Conservation (phyloP, 2,329 filamentous ascomycete species). For the Pyrenochaeta sp. region DNA sequence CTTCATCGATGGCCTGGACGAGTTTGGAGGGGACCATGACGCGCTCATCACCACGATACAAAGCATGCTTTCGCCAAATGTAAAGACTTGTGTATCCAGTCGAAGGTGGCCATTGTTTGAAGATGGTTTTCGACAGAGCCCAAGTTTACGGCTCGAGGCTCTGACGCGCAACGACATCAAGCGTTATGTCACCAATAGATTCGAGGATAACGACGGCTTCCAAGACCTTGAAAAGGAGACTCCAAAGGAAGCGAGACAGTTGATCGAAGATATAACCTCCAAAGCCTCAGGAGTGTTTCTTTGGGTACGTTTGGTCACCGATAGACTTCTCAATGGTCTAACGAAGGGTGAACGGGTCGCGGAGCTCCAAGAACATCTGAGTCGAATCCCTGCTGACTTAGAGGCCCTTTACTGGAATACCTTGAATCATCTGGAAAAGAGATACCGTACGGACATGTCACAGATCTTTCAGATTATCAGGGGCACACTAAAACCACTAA, state of each 20-base stretch:
- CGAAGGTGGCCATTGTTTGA: slow-evolving; percentile 7
- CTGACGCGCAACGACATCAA: neutral
- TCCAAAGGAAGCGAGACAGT: neutral
- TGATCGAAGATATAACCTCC: neutral
- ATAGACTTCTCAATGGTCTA: neutral
- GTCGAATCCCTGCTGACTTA: too few species aligned
- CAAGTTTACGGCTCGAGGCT: neutral
- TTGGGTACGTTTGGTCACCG: neutral
- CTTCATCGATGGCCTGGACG: slow-evolving; percentile 29
- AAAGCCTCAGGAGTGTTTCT: neutral
- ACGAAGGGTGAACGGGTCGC: neutral
- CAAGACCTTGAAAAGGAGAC: neutral
- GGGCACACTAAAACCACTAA: too few species aligned
- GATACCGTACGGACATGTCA: too few species aligned
- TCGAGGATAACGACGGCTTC: neutral
- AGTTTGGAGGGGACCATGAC: slow-evolving; percentile 21
- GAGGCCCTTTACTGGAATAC: too few species aligned
- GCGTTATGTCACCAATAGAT: neutral
- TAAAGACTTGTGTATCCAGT: slow-evolving; percentile 25
- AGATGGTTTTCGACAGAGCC: slow-evolving; percentile 1
- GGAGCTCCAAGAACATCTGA: too few species aligned
- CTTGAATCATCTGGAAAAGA: too few species aligned
- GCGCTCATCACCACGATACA: slow-evolving; percentile 10
- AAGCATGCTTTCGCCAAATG: neutral
- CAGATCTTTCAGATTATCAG: too few species aligned